Base-by-base conservation (phyloP, 768 basidiomycete genomes). In the Coprinopsis sp. region DNA sequence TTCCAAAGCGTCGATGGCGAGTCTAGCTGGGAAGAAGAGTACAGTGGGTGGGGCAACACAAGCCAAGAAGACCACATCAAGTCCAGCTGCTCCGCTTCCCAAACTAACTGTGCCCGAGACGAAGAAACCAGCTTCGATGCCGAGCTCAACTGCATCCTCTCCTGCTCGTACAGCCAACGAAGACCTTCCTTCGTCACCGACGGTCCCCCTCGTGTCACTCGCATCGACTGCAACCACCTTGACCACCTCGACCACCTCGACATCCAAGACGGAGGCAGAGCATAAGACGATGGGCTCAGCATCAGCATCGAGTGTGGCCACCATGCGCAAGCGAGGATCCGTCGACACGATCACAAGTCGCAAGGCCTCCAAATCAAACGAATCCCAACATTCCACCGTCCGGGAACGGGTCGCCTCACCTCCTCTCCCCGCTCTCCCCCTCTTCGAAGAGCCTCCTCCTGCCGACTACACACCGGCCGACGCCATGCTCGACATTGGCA, bases 401-500 rank as follows among this genome's bases (percentile, higher is more conserved):
- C 24, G 41, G 5, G 28, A 43, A 18, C 11, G n/a, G n/a, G n/a
- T n/a, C n/a, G n/a, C 39, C n/a, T 43, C 54, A 19, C 33, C 48
- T 5, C 51, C 41, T 16, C 40, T 53, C 1, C 46, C 47, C 2
- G 47, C 54, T 16, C 51, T 53, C 19, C 36, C 51, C 6, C 49
- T 54, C 24, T 54, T 58, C 31, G 50, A 52, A 19, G 37, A 54
- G 3, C 44, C 41, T 19, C 24, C 41, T 2, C 29, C 59, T 4
- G 43, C 51, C 2, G 41, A 47, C 21, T 40, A 52, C 34, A 46
- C 47, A 0, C 78, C 80, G 10, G 69, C 69, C 16, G 90, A 91
- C 1, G 81, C 83, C 2, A 87, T 82, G 10, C 77, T 94, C 28
- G 84, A 88, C 28, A 81, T 92, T 22, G 91, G 91, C 7, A 93